Percentiles rank a stretch among this genome's conserved stretches.
Conservation (phyloP, 108 stramenopile genomes). For the Fragilariopsis cylindrus region DNA sequence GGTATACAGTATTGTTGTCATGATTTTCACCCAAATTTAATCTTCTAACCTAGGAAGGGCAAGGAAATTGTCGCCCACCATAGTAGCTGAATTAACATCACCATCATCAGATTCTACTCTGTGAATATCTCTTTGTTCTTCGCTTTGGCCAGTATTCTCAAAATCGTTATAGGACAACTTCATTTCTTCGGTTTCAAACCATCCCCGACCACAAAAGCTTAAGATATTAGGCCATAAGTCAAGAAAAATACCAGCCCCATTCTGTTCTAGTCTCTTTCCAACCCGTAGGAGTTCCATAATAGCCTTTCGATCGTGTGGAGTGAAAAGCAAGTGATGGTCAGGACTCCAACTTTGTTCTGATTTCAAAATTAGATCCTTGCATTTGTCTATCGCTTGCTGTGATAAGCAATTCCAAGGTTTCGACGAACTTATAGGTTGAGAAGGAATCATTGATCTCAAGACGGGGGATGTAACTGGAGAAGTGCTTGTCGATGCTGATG, state of each 20-base stretch:
- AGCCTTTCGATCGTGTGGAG: conserved; percentile 72
- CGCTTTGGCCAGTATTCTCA: conserved; percentile 1
- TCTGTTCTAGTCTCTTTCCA: conserved; percentile 80
- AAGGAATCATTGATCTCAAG: conserved; percentile 76
- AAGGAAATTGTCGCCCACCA: conserved; percentile 16
- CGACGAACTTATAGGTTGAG: conserved; percentile 71
- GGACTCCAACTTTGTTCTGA: conserved; percentile 82
- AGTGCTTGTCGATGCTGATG: conserved; percentile 9
- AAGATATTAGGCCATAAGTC: conserved; percentile 82
- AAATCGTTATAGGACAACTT: not conserved
- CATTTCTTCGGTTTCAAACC: conserved; percentile 63
- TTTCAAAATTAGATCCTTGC: conserved; percentile 64
- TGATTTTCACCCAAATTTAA: not conserved
- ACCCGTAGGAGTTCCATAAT: conserved; percentile 75
- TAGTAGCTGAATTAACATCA: not conserved
- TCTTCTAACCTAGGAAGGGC: conserved; percentile 15
- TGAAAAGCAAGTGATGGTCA: conserved; percentile 70
- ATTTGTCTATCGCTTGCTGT: conserved; percentile 81
- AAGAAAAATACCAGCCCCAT: conserved; percentile 65
- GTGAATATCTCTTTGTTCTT: not conserved
- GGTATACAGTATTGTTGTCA: not conserved
- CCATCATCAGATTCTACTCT: conserved; percentile 16
- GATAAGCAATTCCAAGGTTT: conserved; percentile 92
- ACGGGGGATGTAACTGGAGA: conserved; percentile 82
- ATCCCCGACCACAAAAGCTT: conserved; percentile 83